Evolutionary conservation across 495 filamentous ascomycete species (phyloP).

Genomic region (Aspergillus asperescens): DNA sequence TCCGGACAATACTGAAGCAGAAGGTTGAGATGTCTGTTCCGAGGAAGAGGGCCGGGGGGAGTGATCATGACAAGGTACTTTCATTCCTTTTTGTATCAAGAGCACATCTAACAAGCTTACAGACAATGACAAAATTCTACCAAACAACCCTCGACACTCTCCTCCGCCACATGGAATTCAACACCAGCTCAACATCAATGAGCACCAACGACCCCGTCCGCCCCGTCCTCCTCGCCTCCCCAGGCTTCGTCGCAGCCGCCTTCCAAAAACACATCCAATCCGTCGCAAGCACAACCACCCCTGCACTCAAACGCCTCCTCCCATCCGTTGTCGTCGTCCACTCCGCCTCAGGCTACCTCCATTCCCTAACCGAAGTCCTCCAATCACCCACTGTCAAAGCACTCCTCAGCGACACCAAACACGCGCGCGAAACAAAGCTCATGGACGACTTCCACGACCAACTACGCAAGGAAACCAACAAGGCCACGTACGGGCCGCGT

Average conservation of each 20-base stretch:
- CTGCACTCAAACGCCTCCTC: conserved; percentile 59
- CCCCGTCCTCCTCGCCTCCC: conserved; percentile 82
- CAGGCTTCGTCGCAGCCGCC: conserved; percentile 75
- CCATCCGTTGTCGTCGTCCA: conserved; percentile 74
- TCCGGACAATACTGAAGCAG: conserved; percentile 82
- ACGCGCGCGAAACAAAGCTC: conserved; percentile 72
- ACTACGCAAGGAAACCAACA: conserved; percentile 77
- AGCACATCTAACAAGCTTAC: neutral
- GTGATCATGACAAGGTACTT: conserved; percentile 60
- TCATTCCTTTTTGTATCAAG: neutral
- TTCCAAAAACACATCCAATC: conserved; percentile 78
- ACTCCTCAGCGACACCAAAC: conserved; percentile 77
- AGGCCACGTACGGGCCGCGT: conserved; percentile 84
- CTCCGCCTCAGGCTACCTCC: conserved; percentile 75
- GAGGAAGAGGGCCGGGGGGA: conserved; percentile 58
- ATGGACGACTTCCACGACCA: conserved; percentile 83
- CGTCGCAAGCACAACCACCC: conserved; percentile 51
- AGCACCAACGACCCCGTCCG: conserved; percentile 39
- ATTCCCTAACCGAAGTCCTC: conserved; percentile 80
- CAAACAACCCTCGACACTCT: conserved; percentile 70
- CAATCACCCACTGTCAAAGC: conserved; percentile 69
- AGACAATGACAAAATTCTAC: conserved; percentile 77
- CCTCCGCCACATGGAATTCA: conserved; percentile 71
- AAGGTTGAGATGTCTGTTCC: conserved; percentile 79
- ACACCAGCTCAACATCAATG: conserved; percentile 38